phyloP scores from a whole-genome alignment of 768 basidiomycete genomes.

The Leccinum aurantiacum region DNA sequence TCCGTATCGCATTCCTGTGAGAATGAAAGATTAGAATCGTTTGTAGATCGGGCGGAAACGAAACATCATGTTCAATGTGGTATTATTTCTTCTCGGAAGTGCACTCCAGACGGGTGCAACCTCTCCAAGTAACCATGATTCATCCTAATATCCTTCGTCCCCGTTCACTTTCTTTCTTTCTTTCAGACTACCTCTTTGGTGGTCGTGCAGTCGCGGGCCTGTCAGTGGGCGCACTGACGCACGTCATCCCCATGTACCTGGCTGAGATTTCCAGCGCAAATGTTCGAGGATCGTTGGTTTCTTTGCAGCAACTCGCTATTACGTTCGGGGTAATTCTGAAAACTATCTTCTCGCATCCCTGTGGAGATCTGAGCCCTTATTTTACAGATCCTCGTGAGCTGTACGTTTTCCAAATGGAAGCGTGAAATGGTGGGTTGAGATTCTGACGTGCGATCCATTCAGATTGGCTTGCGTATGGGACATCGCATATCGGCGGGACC shows the following conservation, averaged over 20 bases:
- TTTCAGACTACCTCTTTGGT: slow-evolving; percentile 28
- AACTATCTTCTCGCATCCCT: background rate
- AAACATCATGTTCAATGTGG: slow-evolving; percentile 28
- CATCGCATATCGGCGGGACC: slow-evolving; percentile 36
- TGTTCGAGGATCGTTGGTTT: slow-evolving; percentile 37
- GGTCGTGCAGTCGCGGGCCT: slow-evolving; percentile 28
- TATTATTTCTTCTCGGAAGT: slow-evolving; percentile 32
- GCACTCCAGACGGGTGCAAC: slow-evolving; percentile 34
- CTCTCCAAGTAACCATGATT: slow-evolving; percentile 13
- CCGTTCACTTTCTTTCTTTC: background rate
- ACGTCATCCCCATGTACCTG: slow-evolving; percentile 35
- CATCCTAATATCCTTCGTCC: background rate
- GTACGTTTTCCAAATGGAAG: slow-evolving; percentile 15
- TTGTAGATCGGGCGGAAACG: slow-evolving; percentile 30
- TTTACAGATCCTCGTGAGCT: slow-evolving; percentile 32
- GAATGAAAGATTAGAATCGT: background rate
- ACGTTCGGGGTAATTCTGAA: slow-evolving; percentile 33
- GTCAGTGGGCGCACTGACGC: slow-evolving; percentile 23
- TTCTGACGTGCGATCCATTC: background rate
- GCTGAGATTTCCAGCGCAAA: slow-evolving; percentile 42
- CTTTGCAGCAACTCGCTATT: slow-evolving; percentile 37
- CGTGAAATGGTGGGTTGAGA: background rate
- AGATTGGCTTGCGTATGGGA: slow-evolving; percentile 36
- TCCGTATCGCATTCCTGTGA: background rate
- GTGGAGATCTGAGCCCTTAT: background rate